Percentiles rank a stretch among this genome's conserved stretches.
Conservation (phyloP, 352 stramenopile species). For the Poterioochromonas sp. region DNA sequence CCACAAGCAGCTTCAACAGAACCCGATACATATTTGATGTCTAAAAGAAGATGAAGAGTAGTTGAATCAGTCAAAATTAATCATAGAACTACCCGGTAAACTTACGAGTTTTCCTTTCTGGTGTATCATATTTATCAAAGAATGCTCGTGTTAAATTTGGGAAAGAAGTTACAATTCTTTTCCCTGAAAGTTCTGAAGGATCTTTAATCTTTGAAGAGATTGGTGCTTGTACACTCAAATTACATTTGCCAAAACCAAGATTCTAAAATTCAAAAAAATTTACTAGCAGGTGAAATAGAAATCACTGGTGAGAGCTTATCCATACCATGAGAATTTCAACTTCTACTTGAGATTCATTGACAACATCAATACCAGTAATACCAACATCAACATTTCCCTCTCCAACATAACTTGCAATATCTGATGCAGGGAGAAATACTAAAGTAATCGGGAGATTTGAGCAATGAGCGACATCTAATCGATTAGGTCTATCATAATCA, state of each 20-base stretch:
- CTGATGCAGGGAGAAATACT: constrained; percentile 88
- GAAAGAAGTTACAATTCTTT: constrained; percentile 95
- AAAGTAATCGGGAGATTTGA: constrained; percentile 85
- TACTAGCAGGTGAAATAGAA: constrained; percentile 42
- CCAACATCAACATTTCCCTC: constrained; percentile 94
- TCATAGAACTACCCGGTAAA: background rate
- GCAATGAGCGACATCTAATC: constrained; percentile 83
- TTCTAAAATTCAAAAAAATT: too few species aligned
- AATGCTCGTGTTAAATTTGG: constrained; percentile 80
- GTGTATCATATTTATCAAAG: constrained; percentile 77
- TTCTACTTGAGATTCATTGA: constrained; percentile 44
- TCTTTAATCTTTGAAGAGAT: constrained; percentile 68
- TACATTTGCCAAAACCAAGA: constrained; percentile 90
- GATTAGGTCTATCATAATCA: constrained; percentile 80
- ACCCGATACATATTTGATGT: constrained; percentile 93
- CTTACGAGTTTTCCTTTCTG: constrained; percentile 46
- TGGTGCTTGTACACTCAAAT: constrained; percentile 86
- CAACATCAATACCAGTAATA: constrained; percentile 90
- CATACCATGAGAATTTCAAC: constrained; percentile 37
- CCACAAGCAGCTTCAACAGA: constrained; percentile 92
- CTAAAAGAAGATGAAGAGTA: constrained; percentile 43
- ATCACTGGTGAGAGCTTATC: background rate
- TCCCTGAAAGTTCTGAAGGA: constrained; percentile 71
- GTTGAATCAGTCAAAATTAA: background rate
- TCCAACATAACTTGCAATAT: constrained; percentile 95